Evolutionary conservation across 2,329 filamentous ascomycete genomes (phyloP), one percentile per base, ranked within the genome.

Genomic region (Fusarium annulatum): DNA sequence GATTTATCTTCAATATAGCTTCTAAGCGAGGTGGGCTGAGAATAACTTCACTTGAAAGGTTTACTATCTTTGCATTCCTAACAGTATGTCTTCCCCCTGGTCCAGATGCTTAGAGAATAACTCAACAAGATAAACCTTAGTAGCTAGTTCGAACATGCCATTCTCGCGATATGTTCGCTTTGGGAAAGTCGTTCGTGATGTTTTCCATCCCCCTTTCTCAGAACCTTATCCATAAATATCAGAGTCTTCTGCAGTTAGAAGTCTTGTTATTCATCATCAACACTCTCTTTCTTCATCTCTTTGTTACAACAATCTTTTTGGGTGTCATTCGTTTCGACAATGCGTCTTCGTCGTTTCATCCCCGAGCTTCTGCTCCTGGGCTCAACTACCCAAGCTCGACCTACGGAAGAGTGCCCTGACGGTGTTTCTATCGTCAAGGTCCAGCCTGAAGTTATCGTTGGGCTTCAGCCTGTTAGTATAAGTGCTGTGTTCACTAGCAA

Each of bases 361-460:
- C 30, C 56, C 3, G 21, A 39, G 38, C 61, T 64, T 8, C 18
- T 64, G 61, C 36, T 49, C 56, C 33, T 61, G 26, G 36, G 34
- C 42, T 49, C 42, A 36, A 30, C 30, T n/a, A 12, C 28, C 9
- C 30, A 30, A 5, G 56, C 38, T n/a, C 56, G 16, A 3, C 28
- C 28, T 10, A 33, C 14, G 16, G 11, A 23, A 8, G 45, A 45
- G 10, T 64, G 61, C 38, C 61, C 61, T n/a, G 56, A 61, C 23
- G 61, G 61, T 16, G 7, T 51, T 0, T 62, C 56, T n/a, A 23
- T 61, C n/a, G 38, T 62, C 2, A 38, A 61, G 5, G 18, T 64
- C 11, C 61, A 64, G 38, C 61, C 56, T 61, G 56, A 64, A 2
- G 56, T 61, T 4, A 36, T 64, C 2, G 21, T 64, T 38, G 61